Evolutionary conservation across 352 stramenopile species (phyloP).

Genomic region (Phytophthora pluvialis): DNA sequence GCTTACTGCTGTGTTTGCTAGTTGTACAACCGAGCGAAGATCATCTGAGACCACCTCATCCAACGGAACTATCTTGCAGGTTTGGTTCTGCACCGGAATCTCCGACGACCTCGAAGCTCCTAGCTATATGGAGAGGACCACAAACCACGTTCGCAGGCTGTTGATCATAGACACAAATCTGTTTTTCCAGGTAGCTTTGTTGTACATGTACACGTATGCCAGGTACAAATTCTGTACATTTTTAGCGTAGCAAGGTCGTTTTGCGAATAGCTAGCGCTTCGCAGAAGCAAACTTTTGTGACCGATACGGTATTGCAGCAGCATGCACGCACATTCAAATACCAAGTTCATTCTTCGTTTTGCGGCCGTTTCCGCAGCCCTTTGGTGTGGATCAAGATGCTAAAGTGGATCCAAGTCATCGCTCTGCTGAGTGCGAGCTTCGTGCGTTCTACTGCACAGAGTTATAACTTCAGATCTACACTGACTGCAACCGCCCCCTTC

Average conservation of each 20-base stretch:
- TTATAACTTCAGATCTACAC: slow-evolving; percentile 12
- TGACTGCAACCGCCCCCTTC: not conserved
- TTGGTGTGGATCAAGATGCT: not conserved
- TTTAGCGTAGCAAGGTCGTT: slow-evolving; percentile 1
- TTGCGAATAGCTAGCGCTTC: slow-evolving; percentile 6
- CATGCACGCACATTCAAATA: not conserved
- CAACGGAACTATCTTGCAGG: slow-evolving; percentile 13
- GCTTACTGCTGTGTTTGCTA: not conserved
- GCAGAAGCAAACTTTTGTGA: slow-evolving; percentile 7
- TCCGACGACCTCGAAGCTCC: slow-evolving; percentile 3
- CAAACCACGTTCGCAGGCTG: not conserved
- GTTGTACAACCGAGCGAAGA: slow-evolving; percentile 9
- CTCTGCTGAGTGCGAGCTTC: slow-evolving; percentile 8
- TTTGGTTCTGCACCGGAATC: slow-evolving; percentile 22
- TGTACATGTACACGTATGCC: not conserved
- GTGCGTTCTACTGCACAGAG: slow-evolving; percentile 6
- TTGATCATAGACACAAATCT: slow-evolving; percentile 5
- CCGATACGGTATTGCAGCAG: not conserved
- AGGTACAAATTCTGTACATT: not conserved
- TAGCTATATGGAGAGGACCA: too few species aligned
- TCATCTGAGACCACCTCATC: slow-evolving; percentile 5
- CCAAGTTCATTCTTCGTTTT: slow-evolving; percentile 12
- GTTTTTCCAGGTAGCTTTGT: slow-evolving; percentile 12
- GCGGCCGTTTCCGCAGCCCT: not conserved
- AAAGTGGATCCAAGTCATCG: slow-evolving; percentile 4